Evolutionary conservation across 225 moss, liverwort and hornwort species (phyloP), one percentile per base, ranked within the genome.

Genomic region (Marchantia paleacea): DNA sequence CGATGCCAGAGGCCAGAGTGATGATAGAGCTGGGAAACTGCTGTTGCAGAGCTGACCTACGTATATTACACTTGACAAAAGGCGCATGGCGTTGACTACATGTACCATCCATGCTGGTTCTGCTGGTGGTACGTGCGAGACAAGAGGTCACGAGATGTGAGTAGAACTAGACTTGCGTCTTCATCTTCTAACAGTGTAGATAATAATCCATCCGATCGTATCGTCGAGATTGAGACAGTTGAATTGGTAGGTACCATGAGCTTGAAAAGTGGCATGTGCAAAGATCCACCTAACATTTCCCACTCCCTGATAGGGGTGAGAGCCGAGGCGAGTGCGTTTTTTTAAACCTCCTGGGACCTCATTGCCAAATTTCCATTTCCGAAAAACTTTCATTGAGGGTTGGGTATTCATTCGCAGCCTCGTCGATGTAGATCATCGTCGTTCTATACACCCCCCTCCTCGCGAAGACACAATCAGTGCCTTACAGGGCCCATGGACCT

Each of bases 111-210:
- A 70, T 70, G 47, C 47, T 20, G 11, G 19, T 12, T 19, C 57
- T 67, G 67, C 29, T 10, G 47, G 13, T 31, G 68, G 68, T 5
- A 70, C 12, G 18, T 18, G 5, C 8, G 47, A 49, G 47, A 70
- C 39, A 70, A 70, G 30, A 48, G 9, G 48, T 70, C 47, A 70
- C 69, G 69, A 70, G 69, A 70, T 70, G 69, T 70, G 69, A 70
- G 48, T 70, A 70, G 39, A 18, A 47, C 18, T 47, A 12, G 47
- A 22, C 69, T 70, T 70, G 69, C 69, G 69, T 70, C 69, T 70
- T 19, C 69, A 13, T 19, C 69, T 49, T 4, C 69, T 70, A 47
- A 20, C 3, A 12, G 57, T 2, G 48, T 39, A 70, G 19, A 49
- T 7, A 12, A 65, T 10, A 39, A 39, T 39, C 39, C 39, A 39